Evolutionary conservation across 75 land plant species (phyloP).

Genomic region (Azolla pinnata): DNA sequence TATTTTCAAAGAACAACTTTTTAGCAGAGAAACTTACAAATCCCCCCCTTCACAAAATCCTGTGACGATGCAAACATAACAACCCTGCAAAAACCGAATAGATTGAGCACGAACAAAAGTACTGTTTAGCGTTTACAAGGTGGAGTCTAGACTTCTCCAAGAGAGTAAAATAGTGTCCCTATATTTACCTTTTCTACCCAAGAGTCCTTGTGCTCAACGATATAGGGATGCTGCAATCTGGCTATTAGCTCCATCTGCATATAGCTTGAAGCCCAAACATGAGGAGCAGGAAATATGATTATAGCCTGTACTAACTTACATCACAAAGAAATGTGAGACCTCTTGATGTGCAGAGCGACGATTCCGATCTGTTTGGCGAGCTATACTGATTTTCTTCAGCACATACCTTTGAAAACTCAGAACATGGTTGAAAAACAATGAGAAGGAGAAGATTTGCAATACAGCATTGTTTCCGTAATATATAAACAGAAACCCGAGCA

Average conservation of each 20-base stretch:
- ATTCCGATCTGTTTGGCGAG: conserved; percentile 73
- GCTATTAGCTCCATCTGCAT: conserved; percentile 2
- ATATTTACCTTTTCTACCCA: conserved; percentile 34
- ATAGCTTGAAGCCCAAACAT: background rate
- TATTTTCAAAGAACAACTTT: too few species aligned
- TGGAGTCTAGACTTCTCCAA: too few species aligned
- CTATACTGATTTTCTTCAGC: conserved; percentile 71
- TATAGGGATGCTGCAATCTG: conserved; percentile 20
- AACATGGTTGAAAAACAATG: background rate
- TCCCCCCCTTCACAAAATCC: conserved; percentile 44
- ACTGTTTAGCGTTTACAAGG: too few species aligned
- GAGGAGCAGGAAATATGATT: background rate
- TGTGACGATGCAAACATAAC: conserved; percentile 40
- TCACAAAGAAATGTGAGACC: conserved; percentile 16
- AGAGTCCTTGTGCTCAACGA: conserved; percentile 33
- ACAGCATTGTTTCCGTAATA: background rate
- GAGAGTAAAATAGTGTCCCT: background rate
- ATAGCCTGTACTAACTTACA: background rate
- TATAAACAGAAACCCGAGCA: background rate
- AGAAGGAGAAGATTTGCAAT: background rate
- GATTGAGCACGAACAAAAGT: too few species aligned
- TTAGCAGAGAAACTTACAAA: conserved; percentile 17
- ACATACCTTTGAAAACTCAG: conserved; percentile 38
- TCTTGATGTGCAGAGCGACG: conserved; percentile 77
- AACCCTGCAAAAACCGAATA: conserved; percentile 36